phyloP scores from a whole-genome alignment of 352 stramenopile genomes.

The Blastocystis sp. region DNA sequence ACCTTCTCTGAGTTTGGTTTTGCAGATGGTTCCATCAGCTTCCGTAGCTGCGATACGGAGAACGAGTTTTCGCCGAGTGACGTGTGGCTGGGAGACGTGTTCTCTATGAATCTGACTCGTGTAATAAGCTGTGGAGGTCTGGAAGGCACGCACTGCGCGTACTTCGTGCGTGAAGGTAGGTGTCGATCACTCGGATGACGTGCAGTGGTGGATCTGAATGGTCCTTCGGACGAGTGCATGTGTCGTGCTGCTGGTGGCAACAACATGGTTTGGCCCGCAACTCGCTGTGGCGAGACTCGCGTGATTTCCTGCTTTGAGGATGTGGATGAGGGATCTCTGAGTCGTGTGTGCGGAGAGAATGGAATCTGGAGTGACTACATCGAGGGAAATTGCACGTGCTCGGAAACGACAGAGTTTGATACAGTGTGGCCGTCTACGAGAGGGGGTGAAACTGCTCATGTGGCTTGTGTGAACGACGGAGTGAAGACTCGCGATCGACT shows the following conservation, averaged over 20 bases:
- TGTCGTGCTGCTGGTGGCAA: neutral
- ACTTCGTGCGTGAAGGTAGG: constrained; percentile 23
- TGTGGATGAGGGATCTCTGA: neutral
- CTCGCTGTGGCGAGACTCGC: neutral
- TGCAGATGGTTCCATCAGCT: neutral
- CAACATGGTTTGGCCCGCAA: constrained; percentile 2
- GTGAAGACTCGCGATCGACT: neutral
- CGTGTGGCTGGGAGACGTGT: constrained; percentile 10
- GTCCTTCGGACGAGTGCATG: neutral
- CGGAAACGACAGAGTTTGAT: neutral
- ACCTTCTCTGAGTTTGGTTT: constrained; percentile 16
- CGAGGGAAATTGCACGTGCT: constrained; percentile 15
- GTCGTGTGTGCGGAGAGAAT: neutral
- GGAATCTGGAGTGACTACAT: constrained; percentile 28
- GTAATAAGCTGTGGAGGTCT: constrained; percentile 24
- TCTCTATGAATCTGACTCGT: neutral
- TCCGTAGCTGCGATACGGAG: neutral
- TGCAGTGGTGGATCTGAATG: neutral
- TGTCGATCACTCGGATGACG: neutral
- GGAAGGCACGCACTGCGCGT: constrained; percentile 8
- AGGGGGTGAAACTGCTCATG: neutral
- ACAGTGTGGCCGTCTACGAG: neutral
- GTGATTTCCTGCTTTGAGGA: neutral
- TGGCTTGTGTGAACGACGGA: neutral
- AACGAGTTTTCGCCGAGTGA: neutral